Conservation (phyloP, 768 basidiomycete genomes). For the Termitomyces sp. region DNA sequence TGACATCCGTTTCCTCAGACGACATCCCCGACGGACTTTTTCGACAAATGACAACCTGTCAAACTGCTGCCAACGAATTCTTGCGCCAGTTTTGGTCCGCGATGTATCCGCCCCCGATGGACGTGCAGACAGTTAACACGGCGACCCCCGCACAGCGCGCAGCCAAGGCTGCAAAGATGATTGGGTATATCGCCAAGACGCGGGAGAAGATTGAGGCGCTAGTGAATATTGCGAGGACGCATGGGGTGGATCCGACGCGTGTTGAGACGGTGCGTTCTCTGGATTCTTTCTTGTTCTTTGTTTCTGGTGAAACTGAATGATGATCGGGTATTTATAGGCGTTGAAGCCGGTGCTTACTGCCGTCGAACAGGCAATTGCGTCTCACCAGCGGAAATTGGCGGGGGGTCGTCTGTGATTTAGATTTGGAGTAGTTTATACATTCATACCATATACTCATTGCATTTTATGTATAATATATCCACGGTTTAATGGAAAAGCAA, state of each 20-base stretch:
- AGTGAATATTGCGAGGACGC: slow-evolving; percentile 57
- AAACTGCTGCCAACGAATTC: slow-evolving; percentile 94
- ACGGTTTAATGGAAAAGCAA: background rate
- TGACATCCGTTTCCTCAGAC: slow-evolving; percentile 44
- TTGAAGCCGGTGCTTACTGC: slow-evolving; percentile 76
- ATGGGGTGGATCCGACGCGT: slow-evolving; percentile 59
- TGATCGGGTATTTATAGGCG: slow-evolving; percentile 41
- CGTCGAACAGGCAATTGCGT: slow-evolving; percentile 69
- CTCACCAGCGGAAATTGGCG: slow-evolving; percentile 46
- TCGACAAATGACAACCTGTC: slow-evolving; percentile 83
- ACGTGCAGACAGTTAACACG: slow-evolving; percentile 45
- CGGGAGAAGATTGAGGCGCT: slow-evolving; percentile 80
- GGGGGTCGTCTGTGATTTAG: slow-evolving; percentile 12
- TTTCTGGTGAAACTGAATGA: background rate
- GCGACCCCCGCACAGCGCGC: slow-evolving; percentile 69
- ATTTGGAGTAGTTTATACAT: slow-evolving; percentile 16
- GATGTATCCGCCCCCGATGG: slow-evolving; percentile 71
- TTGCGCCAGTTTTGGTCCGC: slow-evolving; percentile 94
- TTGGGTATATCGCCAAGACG: slow-evolving; percentile 74
- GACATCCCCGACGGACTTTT: slow-evolving; percentile 80
- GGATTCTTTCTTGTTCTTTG: background rate
- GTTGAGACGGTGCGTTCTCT: slow-evolving; percentile 58
- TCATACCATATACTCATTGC: slow-evolving; percentile 5
- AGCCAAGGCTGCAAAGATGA: slow-evolving; percentile 86
- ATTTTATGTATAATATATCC: slow-evolving; percentile 1